Conservation (phyloP, 139 green algal species). For the Coelastrella sp. region DNA sequence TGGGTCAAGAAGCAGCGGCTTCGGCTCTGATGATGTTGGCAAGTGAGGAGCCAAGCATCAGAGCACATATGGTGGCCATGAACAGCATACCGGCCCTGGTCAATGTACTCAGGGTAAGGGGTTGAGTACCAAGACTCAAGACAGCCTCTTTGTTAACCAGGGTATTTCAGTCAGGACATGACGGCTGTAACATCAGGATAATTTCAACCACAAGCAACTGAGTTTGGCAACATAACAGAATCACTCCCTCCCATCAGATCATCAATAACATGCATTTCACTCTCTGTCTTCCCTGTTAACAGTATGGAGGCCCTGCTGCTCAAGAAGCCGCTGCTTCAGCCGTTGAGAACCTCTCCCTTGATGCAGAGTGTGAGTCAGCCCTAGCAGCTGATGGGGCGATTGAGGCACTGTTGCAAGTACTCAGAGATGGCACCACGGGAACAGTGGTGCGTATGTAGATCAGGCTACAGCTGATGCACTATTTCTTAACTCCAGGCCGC, state of each 20-base stretch:
- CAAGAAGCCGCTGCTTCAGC: constrained; percentile 43
- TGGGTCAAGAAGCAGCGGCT: constrained; percentile 43
- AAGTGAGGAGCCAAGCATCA: constrained; percentile 39
- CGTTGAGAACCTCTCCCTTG: constrained; percentile 38
- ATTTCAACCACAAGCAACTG: no score
- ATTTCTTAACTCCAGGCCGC: no score
- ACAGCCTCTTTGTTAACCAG: no score
- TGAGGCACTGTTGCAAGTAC: constrained; percentile 41
- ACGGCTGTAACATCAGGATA: no score
- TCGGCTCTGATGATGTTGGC: constrained; percentile 48
- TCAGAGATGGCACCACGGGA: constrained; percentile 35
- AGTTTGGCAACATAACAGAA: no score
- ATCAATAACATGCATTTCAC: no score
- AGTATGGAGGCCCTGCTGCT: constrained; percentile 46
- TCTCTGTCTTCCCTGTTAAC: neutral
- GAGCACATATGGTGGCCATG: constrained; percentile 19
- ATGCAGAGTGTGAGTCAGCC: constrained; percentile 34
- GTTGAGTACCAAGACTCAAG: neutral
- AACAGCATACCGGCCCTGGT: constrained; percentile 37
- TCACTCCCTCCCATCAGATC: no score
- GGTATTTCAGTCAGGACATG: no score
- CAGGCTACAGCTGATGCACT: no score
- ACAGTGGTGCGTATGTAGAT: constrained; percentile 23
- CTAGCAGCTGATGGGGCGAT: constrained; percentile 31
- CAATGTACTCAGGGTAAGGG: constrained; percentile 6